Base-by-base conservation (phyloP, 305 asterid species). In the Fraxinus velutina region DNA sequence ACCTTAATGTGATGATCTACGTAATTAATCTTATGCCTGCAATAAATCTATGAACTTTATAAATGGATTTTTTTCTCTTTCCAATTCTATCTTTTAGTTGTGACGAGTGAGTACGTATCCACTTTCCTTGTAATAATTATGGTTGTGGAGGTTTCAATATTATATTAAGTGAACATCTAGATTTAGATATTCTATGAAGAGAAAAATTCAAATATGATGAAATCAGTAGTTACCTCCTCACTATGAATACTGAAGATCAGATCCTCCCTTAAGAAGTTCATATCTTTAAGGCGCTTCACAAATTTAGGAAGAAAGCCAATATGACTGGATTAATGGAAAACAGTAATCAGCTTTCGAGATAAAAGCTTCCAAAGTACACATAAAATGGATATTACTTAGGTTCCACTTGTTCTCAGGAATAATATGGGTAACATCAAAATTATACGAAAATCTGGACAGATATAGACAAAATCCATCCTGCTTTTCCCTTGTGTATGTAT, bases 231-330 rank as follows among this genome's bases (percentile, higher is more conserved):
- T 87, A 94, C 99, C 97, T 93, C 93, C 87, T 90, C 94, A 84
- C 99, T 96, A 89, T 96, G 99, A 86, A 89, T 79, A 79, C 97
- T 91, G 88, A 85, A 93, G 85, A 92, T 74, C 84, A 94, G 86
- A 87, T 94, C 98, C 86, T 96, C 99, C 87, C 97, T 89, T 37
- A 96, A 85, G 89, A 96, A 93, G 85, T 88, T 87, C 39, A 92
- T 90, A 50, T 91, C 94, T 83, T 93, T 96, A 22, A 96, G 91
- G 79, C 2, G 90, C 83, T 84, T 91, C 87, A 96, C 93, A 83
- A 84, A 87, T 87, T 89, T 89, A 3, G 96, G 87, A 81, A 96
- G 98, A 89, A 96, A 94, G 64, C 99, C 98, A 73, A 81, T 74
- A 85, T 96, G 98, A 82, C 99, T 96, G 91, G 84, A 84, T 42